These are phyloP conservation scores for Ceriops tagal DNA, from an alignment of 345 rosid genomes.

Conservation along the genomic window DNA sequence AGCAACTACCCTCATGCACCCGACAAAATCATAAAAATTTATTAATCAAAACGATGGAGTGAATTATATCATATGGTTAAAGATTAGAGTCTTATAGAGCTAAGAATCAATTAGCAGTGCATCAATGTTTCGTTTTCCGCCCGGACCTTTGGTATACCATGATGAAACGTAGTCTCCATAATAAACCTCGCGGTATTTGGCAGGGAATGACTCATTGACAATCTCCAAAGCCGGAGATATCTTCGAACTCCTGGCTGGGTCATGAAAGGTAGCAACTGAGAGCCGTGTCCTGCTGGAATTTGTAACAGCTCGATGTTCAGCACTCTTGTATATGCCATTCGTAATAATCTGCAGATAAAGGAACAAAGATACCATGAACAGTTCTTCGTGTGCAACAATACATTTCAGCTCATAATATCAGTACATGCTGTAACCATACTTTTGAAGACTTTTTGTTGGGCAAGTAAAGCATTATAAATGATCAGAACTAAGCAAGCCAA, in stretches of 20 bases:
- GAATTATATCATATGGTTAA: too few relatives aligned
- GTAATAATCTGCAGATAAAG: conserved; percentile 58
- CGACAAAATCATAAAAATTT: too few relatives aligned
- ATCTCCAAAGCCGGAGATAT: conserved; percentile 63
- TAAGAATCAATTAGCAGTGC: conserved; percentile 32
- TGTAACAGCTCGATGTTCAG: conserved; percentile 68
- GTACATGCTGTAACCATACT: too few relatives aligned
- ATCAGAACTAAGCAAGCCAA: too few relatives aligned
- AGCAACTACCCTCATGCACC: too few relatives aligned
- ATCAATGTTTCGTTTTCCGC: conserved; percentile 77
- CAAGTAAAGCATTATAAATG: too few relatives aligned
- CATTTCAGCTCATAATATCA: too few relatives aligned
- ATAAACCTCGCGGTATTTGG: conserved; percentile 42
- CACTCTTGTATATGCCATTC: conserved; percentile 68
- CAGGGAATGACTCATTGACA: conserved; percentile 33
- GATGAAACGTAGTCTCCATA: conserved; percentile 68
- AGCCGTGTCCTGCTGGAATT: conserved; percentile 55
- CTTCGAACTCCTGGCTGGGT: conserved; percentile 58
- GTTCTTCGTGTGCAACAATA: too few relatives aligned
- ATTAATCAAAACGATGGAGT: too few relatives aligned
- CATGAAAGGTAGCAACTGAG: conserved; percentile 85
- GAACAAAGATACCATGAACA: background rate
- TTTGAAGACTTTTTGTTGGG: too few relatives aligned
- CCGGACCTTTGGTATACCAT: conserved; percentile 82
- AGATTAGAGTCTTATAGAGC: background rate